Percentiles rank a stretch among this genome's conserved stretches.
These are phyloP conservation scores for Sarocladium oryzae DNA, from an alignment of 2,329 filamentous ascomycete genomes.

Conservation along the genomic window DNA sequence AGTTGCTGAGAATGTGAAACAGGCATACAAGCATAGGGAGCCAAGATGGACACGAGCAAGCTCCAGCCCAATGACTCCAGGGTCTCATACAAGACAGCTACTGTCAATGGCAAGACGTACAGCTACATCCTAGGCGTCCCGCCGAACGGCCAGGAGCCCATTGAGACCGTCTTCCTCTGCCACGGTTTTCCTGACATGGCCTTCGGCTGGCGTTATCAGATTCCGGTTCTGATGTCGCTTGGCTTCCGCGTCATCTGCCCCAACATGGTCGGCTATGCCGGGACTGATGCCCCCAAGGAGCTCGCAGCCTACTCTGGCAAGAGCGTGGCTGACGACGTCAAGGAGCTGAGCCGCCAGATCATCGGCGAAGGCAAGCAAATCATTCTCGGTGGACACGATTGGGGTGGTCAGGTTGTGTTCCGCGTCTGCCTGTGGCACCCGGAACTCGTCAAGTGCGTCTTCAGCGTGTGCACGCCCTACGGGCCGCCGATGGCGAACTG, in stretches of 20 bases:
- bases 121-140: slow-evolving; percentile 54
- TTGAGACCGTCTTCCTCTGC: slow-evolving; percentile 47
- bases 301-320: slow-evolving; percentile 63
- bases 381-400: slow-evolving; percentile 87
- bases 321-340: slow-evolving; percentile 67
- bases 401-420: slow-evolving; percentile 77
- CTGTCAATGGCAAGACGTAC: slow-evolving; percentile 65
- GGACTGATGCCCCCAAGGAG: slow-evolving; percentile 61
- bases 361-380: slow-evolving; percentile 45
- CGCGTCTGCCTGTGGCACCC: slow-evolving; percentile 69
- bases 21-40: slow-evolving; percentile 4
- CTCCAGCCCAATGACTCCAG: slow-evolving; percentile 61
- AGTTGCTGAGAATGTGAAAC: background rate
- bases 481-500: slow-evolving; percentile 44
- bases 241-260: slow-evolving; percentile 76
- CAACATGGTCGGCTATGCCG: slow-evolving; percentile 81
- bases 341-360: slow-evolving; percentile 57
- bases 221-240: slow-evolving; percentile 65
- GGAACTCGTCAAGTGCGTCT: slow-evolving; percentile 64
- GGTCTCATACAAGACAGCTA: slow-evolving; percentile 55
- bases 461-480: slow-evolving; percentile 77
- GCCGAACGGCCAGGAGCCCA: slow-evolving; percentile 24
- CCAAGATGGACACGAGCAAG: slow-evolving; percentile 51
- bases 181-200: slow-evolving; percentile 81
- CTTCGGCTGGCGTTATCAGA: slow-evolving; percentile 85